These are phyloP conservation scores for Fusarium succisae DNA, from an alignment of 2,329 filamentous ascomycete genomes.

Conservation along the genomic window DNA sequence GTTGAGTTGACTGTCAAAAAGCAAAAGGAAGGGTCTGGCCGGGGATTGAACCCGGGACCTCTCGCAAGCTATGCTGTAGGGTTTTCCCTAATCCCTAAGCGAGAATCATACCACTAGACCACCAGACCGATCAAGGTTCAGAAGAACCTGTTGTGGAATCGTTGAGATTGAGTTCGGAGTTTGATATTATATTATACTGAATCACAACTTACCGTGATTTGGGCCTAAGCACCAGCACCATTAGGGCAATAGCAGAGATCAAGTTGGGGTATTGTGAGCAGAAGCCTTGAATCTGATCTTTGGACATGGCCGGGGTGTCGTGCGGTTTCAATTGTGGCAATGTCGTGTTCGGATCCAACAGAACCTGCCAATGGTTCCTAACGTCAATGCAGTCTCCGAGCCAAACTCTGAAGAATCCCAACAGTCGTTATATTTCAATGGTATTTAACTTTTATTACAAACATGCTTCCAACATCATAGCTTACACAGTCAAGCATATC, in stretches of 20 bases:
- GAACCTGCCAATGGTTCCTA: neutral
- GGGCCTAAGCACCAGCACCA: rapidly evolving
- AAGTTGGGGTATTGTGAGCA: neutral
- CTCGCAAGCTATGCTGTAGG: conserved; percentile 52
- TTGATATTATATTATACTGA: neutral
- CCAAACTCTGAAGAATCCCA: neutral
- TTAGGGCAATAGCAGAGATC: rapidly evolving
- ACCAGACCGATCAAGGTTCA: conserved; percentile 51
- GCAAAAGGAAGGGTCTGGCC: conserved; percentile 48
- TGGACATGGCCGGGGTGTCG: rapidly evolving
- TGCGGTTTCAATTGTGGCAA: neutral
- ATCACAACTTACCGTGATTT: neutral
- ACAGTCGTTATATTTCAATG: neutral
- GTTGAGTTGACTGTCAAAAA: rapidly evolving
- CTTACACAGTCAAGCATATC: conserved; percentile 53
- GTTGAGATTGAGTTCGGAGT: neutral
- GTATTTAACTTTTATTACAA: conserved; percentile 20
- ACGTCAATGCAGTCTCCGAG: neutral
- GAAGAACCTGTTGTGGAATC: neutral
- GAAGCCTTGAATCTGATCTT: too few species aligned
- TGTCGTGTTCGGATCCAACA: neutral
- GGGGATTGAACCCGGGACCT: conserved; percentile 59
- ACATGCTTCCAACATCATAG: conserved; percentile 24
- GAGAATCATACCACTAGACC: conserved; percentile 78
- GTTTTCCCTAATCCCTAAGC: conserved; percentile 67